Percentiles rank a stretch among this genome's conserved stretches.
Evolutionary conservation across 2,329 filamentous ascomycete genomes (phyloP).

Genomic region (Fusarium coffeatum): DNA sequence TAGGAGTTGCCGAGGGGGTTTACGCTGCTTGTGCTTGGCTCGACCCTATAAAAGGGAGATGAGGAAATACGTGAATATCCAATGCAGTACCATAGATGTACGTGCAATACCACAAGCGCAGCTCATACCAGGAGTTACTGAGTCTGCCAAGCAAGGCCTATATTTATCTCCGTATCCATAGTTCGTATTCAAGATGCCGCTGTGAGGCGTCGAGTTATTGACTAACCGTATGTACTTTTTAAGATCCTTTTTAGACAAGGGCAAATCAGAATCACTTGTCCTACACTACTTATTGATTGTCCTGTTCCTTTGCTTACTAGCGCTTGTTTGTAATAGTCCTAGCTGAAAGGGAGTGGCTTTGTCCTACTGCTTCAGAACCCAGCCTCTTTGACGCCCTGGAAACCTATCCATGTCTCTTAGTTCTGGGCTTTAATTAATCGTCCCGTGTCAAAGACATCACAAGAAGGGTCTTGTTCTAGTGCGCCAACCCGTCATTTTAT

Average conservation of each 20-base stretch:
- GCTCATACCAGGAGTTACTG: background rate
- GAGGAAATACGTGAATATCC: background rate
- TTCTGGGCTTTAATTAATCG: background rate
- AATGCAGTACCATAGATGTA: background rate
- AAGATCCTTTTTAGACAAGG: background rate
- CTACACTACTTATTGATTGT: slow-evolving; percentile 1
- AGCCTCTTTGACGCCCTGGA: slow-evolving; percentile 8
- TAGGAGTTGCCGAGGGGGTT: slow-evolving; percentile 2
- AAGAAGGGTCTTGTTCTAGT: background rate
- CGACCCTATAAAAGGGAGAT: slow-evolving; percentile 3
- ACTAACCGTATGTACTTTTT: background rate
- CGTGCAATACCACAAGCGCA: background rate
- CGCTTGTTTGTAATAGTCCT: background rate
- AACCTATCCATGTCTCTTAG: background rate
- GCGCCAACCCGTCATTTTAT: background rate
- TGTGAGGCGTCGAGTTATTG: background rate
- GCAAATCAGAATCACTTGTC: slow-evolving; percentile 8
- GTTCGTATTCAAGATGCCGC: slow-evolving; percentile 23
- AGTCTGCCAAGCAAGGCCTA: slow-evolving; percentile 13
- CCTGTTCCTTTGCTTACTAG: background rate
- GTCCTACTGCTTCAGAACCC: background rate
- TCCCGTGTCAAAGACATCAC: background rate
- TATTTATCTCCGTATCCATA: slow-evolving; percentile 24
- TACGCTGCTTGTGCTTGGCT: slow-evolving; percentile 7
- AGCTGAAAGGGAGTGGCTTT: slow-evolving; percentile 27